Base-by-base conservation (phyloP, 805 yeast species). In the Yamadazyma laniorum region DNA sequence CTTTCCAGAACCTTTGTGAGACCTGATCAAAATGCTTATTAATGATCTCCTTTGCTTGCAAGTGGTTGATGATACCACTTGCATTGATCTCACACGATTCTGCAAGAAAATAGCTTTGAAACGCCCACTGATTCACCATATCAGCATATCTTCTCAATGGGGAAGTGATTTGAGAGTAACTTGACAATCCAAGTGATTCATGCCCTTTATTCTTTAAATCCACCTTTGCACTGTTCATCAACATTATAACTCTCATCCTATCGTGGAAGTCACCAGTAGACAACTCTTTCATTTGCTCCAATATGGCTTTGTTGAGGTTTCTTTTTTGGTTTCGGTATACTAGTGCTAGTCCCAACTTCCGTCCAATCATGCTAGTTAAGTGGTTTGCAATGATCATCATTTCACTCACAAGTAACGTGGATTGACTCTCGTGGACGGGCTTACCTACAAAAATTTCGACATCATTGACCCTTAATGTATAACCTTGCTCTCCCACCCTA, bases 61-160 rank as follows among this genome's bases (percentile, higher is more conserved):
- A 48, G 32, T 63, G 67, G 31, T 51, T 56, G 13, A 58, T 56
- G 16, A 55, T 44, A 9, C 42, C 41, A 5, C 42, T 30, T 7
- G 53, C 34, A n/a, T 45, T 37, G n/a, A 43, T 14, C 16, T 33
- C 30, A 11, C 18, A 5, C 3, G 19, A 13, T 4, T 35, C 32
- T 21, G 32, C 25, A 17, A 14, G 18, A 13, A 51, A 43, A 44
- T 37, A 43, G 7, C 43, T 47, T 40, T 58, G 59, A 29, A 86
- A 45, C 50, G 85, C 91, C 77, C 90, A 76, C 52, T 90, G 97
- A 51, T 82, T 82, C 6, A 89, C 57, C 43, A 89, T 59, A 56
- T 91, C 98, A 5, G 84, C 80, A 48, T 76, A 84, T 47, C 98
- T 68, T 56, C 98, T 71, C 46, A 93, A 65, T 2, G 99, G 98